Conservation (phyloP, 306 rosid species). For the Rubus idaeus region DNA sequence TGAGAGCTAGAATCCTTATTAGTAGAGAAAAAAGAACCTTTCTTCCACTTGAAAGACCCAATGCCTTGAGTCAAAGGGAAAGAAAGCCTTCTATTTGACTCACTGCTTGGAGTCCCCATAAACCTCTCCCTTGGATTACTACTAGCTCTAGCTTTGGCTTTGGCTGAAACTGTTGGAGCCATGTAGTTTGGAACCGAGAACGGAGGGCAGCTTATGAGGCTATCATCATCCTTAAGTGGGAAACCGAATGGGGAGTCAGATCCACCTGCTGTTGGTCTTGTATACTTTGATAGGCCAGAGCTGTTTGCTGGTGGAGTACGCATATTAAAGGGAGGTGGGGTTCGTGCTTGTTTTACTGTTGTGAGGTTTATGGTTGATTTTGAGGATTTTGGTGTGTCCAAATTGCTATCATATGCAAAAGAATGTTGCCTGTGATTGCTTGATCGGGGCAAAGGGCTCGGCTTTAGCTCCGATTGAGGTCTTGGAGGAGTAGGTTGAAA, state of each 20-base stretch:
- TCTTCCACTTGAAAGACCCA: constrained; percentile 82
- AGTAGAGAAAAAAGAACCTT: constrained; percentile 56
- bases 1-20: constrained; percentile 55
- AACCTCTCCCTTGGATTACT: constrained; percentile 80
- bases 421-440: constrained; percentile 47
- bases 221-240: constrained; percentile 70
- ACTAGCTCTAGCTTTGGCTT: constrained; percentile 64
- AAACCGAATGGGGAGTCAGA: constrained; percentile 58
- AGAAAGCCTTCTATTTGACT: constrained; percentile 72
- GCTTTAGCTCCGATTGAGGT: constrained; percentile 62
- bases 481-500: constrained; percentile 78
- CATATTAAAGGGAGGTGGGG: constrained; percentile 38
- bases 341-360: constrained; percentile 40
- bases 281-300: constrained; percentile 41
- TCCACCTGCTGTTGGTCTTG: constrained; percentile 53
- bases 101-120: constrained; percentile 67
- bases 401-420: constrained; percentile 48
- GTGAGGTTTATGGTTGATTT: constrained; percentile 54
- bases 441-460: constrained; percentile 61
- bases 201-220: constrained; percentile 93
- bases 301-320: constrained; percentile 56
- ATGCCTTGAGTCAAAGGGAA: constrained; percentile 78
- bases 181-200: constrained; percentile 90
- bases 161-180: constrained; percentile 78
- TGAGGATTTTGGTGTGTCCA: constrained; percentile 85